Base-by-base conservation (phyloP, 2,329 filamentous ascomycete genomes). In the Phyllosticta capitalensis region DNA sequence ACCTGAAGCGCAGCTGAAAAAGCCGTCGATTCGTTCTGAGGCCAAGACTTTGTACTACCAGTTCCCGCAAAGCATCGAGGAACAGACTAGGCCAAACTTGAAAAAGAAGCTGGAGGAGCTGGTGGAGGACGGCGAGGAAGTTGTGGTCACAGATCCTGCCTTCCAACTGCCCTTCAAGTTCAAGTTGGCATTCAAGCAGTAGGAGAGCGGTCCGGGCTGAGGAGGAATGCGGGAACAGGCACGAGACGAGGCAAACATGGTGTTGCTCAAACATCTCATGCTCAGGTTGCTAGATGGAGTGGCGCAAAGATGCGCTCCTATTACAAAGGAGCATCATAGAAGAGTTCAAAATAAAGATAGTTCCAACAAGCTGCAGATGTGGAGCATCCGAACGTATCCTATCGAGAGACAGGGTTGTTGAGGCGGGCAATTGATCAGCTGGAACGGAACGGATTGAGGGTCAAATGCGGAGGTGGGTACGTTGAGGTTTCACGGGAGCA, bases 1-100 rank as follows among this genome's bases (percentile, higher is more conserved):
- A 65, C 89, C 94, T 2, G 92, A 96, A 72, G 86, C 91, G 19
- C 94, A 97, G 74, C 80, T 99, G 58, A 97, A 96, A 81, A 92
- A 91, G 71, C 92, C 94, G 0, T 95, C 90, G 6, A 82, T 99
- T 65, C 83, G 91, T 54, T 84, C 84, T 0, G 86, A 92, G 66
- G 83, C 83, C 58, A 94, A 88, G 77, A 94, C 90, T 3, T 79
- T 99, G 51, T 99, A 96, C 72, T 94, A 95, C 80, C 90, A 91
- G 65, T 85, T 82, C 26, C 91, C 94, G 1, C 84, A 86, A 5
- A 84, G 88, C 63, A 76, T 99, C 58, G 90, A 96, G 70, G 84
- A 90, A 75, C 83, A 90, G 75, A 96, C 92, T 1, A 80, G 90
- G 58, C 83, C 85, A 1, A 97, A 99, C 70, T 76, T 99, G 63